Conservation (phyloP, 169 alveolate genomes). For the Plasmodium gonderi region DNA sequence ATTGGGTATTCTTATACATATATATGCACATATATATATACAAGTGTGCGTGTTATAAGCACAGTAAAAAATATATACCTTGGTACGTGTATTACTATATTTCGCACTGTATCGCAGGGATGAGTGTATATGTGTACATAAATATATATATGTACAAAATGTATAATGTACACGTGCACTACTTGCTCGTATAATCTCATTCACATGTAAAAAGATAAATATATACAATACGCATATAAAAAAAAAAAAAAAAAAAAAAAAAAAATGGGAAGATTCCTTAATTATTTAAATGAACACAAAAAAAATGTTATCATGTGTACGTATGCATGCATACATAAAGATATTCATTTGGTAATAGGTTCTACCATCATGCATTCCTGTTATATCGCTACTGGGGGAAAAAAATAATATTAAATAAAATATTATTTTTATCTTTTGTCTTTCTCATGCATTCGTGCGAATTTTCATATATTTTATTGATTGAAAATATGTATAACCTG, state of each 20-base stretch:
- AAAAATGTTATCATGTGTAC: conserved; percentile 14
- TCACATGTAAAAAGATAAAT: neutral
- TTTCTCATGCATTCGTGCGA: neutral
- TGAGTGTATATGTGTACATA: neutral
- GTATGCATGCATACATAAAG: conserved; percentile 11
- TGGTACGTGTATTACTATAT: neutral
- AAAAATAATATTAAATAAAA: neutral
- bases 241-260: neutral
- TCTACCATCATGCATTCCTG: neutral
- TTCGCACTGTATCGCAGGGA: neutral
- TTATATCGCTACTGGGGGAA: neutral
- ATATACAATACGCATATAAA: conserved; percentile 13
- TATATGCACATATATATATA: neutral
- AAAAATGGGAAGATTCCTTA: conserved; percentile 12
- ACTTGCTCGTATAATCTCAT: neutral
- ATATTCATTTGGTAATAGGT: neutral
- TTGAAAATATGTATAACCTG: neutral
- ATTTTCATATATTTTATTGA: neutral
- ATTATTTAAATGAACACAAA: conserved; percentile 59
- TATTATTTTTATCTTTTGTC: neutral
- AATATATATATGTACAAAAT: neutral
- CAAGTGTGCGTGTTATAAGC: neutral
- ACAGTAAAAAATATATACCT: neutral
- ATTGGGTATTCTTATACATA: neutral
- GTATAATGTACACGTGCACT: neutral